Base-by-base conservation (phyloP, 1,284 basidiomycete species). In the Xerocomus cyaneibrunnescens region DNA sequence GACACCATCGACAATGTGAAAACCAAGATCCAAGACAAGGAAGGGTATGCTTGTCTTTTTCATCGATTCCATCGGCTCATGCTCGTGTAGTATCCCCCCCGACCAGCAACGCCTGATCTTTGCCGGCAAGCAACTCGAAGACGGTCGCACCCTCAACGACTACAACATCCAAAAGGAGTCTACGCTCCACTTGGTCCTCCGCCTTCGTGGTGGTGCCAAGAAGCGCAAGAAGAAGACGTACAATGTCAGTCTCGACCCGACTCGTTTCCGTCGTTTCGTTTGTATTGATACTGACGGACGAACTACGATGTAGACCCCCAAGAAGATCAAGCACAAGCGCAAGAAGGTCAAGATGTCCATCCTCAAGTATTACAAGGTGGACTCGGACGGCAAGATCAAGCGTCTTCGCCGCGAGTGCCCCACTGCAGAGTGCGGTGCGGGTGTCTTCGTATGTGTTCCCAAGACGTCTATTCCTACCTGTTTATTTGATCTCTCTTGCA, bases 191-290 rank as follows among this genome's bases (percentile, higher is more conserved):
- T 76, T 98, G 58, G 96, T 99, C 57, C 86, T 98, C 63, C 87
- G 91, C 69, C 89, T 96, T 46, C 93, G 93, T 77, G 93, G 93
- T 81, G 94, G 93, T 83, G 93, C 88, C 63, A 96, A 96, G 91
- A 98, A 98, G 88, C 87, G 96, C 74, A 99, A 99, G 87, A 99
- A 98, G 85, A 98, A 98, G 87, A 94, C 92, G 53, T 97, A 97
- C 91, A 94, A 83, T 74, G 87, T 88, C 35, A 16, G 83, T 73
- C 6, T 22, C 5, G 35, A 16, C 3, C 40, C 3, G 3, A 30
- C 32, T 35, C 40, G 23, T 30, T 12, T 10, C 28, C 3, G 9
- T 30, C 28, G 13, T 12, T 3, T 40, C 35, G 25, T 40, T 13
- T n/a, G 8, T 45, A 35, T 50, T 54, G 47, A 53, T 44, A 10